Conservation (phyloP, 441 rosid species). For the Pelargonium cotyledonis region DNA sequence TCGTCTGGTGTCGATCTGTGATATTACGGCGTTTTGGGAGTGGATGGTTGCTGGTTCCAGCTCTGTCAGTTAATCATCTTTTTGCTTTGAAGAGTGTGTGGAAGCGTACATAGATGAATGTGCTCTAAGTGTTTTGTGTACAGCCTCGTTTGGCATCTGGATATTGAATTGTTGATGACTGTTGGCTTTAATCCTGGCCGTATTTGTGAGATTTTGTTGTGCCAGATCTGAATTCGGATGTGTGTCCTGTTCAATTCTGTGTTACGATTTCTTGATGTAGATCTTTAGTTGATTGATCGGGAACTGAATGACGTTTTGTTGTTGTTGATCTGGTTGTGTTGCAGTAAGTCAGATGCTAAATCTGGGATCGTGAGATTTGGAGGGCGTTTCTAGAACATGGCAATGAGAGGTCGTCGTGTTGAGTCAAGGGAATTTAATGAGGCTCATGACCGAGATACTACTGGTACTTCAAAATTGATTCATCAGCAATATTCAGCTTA, state of each 20-base stretch:
- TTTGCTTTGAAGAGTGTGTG: too few species aligned
- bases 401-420: conserved; percentile 6
- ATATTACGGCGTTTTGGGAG: too few species aligned
- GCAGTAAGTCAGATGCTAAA: not conserved
- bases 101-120: too few species aligned
- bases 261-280: too few species aligned
- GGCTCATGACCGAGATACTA: conserved; percentile 4
- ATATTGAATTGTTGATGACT: not conserved
- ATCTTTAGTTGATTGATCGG: too few species aligned
- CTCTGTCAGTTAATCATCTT: too few species aligned
- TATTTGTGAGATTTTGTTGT: conserved; percentile 2
- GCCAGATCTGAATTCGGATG: conserved; percentile 1
- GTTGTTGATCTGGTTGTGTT: conserved; percentile 7
- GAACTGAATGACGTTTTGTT: not conserved
- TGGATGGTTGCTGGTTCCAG: too few species aligned
- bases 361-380: not conserved
- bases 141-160: not conserved
- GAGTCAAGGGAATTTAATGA: not conserved
- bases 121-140: too few species aligned
- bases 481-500: not conserved
- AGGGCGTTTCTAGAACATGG: not conserved
- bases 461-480: not conserved
- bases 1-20: too few species aligned
- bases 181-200: too few species aligned
- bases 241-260: not conserved